These are phyloP conservation scores for Acacia crassicarpa DNA, from an alignment of 306 rosid genomes.

Conservation along the genomic window DNA sequence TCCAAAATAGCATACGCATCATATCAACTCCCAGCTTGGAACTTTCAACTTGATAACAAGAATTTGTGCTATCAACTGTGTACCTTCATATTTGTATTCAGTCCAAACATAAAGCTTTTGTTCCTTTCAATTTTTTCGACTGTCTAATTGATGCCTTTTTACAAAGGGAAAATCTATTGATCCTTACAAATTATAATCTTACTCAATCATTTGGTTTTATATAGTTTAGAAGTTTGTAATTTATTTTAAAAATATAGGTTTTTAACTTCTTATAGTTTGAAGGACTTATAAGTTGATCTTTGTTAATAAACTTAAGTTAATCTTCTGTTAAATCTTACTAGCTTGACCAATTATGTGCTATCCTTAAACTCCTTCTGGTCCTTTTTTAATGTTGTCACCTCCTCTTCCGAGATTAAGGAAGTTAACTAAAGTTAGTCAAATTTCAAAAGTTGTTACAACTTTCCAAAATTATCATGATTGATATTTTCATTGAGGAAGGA, in stretches of 20 bases:
- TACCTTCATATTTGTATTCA: neutral
- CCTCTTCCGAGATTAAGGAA: no score
- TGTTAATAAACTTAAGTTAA: neutral
- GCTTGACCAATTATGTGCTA: no score
- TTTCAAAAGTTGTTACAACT: no score
- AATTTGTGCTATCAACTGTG: neutral
- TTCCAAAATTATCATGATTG: no score
- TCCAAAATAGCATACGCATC: neutral
- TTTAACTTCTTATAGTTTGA: neutral
- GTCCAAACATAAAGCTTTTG: neutral
- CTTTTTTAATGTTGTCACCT: no score
- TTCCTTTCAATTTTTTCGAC: neutral
- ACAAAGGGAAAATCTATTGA: neutral
- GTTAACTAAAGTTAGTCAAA: no score
- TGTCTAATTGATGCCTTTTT: neutral
- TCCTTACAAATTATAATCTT: neutral
- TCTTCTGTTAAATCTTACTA: neutral
- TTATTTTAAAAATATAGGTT: neutral
- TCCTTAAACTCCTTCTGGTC: no score
- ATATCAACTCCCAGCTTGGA: neutral
- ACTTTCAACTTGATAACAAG: neutral
- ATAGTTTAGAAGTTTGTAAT: neutral
- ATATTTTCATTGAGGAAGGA: no score
- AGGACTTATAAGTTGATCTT: neutral
- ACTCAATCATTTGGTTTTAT: neutral